A percentile compares a stretch with the other conserved stretches of the same genome.
Evolutionary conservation across 2,329 filamentous ascomycete genomes (phyloP).

Genomic region (Boeremia lycopersici): DNA sequence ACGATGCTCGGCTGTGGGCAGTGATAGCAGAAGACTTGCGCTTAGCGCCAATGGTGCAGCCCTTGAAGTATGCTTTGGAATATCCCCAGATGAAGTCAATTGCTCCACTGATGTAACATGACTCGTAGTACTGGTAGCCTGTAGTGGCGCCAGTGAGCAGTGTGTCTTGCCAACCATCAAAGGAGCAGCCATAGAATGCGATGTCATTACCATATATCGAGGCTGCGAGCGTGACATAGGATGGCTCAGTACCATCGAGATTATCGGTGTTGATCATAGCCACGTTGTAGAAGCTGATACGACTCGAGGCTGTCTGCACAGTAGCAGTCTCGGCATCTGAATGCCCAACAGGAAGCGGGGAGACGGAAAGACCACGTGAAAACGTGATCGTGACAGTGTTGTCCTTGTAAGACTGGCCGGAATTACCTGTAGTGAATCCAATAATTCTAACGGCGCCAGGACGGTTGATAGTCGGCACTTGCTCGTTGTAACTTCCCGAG

Average conservation of each 20-base stretch:
- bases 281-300: conserved; percentile 66
- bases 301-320: conserved; percentile 51
- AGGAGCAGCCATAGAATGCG: conserved; percentile 62
- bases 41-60: conserved; percentile 54
- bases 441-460: conserved; percentile 59
- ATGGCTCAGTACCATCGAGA: conserved; percentile 50
- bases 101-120: conserved; percentile 61
- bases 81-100: conserved; percentile 65
- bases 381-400: conserved; percentile 63
- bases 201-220: conserved; percentile 57
- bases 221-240: conserved; percentile 57
- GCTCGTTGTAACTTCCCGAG: conserved; percentile 63
- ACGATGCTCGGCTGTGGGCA: conserved; percentile 29
- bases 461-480: conserved; percentile 58
- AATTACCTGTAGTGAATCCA: conserved; percentile 60
- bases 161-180: conserved; percentile 63
- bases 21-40: conserved; percentile 41
- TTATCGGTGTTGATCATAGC: conserved; percentile 51
- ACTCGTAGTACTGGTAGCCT: conserved; percentile 61
- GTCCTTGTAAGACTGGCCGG: conserved; percentile 50
- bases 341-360: conserved; percentile 39
- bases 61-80: conserved; percentile 58
- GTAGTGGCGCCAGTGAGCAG: conserved; percentile 38
- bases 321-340: conserved; percentile 59
- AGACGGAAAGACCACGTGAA: conserved; percentile 48